These are phyloP conservation scores for Penicillium paradoxum DNA, from an alignment of 495 filamentous ascomycete species.

Conservation along the genomic window DNA sequence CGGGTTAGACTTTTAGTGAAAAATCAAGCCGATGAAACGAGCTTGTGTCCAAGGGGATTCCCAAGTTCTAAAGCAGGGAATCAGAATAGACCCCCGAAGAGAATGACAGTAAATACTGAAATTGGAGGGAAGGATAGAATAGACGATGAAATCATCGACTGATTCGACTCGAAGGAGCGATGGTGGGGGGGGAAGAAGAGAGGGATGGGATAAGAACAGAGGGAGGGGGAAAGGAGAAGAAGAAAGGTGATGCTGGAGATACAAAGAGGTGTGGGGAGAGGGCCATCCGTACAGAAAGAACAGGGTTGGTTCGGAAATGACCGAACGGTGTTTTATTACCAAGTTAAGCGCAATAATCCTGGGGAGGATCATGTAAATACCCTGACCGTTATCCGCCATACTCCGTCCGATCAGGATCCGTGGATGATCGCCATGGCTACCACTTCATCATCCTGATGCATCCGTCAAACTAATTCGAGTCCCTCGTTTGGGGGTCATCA, in stretches of 20 bases:
- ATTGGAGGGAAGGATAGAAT: conserved; percentile 23
- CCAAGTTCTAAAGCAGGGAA: conserved; percentile 8
- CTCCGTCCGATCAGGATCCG: conserved; percentile 4
- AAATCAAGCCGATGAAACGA: conserved; percentile 6
- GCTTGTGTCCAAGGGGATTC: conserved; percentile 8
- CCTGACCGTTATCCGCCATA: background rate
- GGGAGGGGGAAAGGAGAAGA: conserved; percentile 23
- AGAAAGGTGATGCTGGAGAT: conserved; percentile 31
- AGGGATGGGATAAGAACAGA: conserved; percentile 10
- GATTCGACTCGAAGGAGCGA: conserved; percentile 36
- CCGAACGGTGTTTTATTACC: conserved; percentile 2
- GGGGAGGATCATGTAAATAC: background rate
- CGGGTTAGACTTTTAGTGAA: conserved; percentile 4
- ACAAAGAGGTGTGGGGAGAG: conserved; percentile 31
- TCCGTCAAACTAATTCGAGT: background rate
- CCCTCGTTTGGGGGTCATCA: background rate
- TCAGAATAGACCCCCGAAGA: conserved; percentile 29
- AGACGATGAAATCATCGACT: conserved; percentile 28
- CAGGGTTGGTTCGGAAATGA: conserved; percentile 7
- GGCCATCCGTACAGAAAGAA: conserved; percentile 9
- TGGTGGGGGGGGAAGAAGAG: conserved; percentile 21
- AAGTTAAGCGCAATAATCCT: background rate
- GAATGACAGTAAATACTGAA: conserved; percentile 36
- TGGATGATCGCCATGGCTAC: conserved; percentile 27
- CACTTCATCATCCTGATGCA: conserved; percentile 17